These are phyloP conservation scores for Penicillium paradoxum DNA, from an alignment of 495 filamentous ascomycete genomes.

Conservation along the genomic window DNA sequence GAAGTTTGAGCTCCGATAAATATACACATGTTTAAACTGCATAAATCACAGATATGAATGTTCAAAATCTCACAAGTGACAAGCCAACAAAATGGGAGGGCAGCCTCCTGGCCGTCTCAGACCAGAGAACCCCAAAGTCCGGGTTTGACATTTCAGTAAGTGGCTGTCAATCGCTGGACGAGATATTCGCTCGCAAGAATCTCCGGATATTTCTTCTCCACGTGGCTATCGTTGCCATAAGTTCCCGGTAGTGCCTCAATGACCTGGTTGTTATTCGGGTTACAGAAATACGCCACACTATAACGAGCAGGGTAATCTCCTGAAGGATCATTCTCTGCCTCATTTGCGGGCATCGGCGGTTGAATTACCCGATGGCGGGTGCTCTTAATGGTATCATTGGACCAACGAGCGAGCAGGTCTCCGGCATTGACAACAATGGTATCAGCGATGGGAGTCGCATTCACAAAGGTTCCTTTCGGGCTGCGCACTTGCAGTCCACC, in stretches of 20 bases:
- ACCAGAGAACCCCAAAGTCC: not conserved
- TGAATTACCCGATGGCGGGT: constrained; percentile 89
- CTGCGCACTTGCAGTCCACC: constrained; percentile 83
- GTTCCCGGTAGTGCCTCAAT: constrained; percentile 90
- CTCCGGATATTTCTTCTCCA: constrained; percentile 70
- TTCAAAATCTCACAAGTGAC: not conserved
- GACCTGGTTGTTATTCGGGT: constrained; percentile 70
- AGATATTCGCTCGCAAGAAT: constrained; percentile 82
- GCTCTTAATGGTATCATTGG: constrained; percentile 81
- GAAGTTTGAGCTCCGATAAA: not conserved
- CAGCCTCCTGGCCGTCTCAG: not conserved
- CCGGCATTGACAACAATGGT: constrained; percentile 91
- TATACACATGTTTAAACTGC: not conserved
- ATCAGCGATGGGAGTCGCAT: constrained; percentile 75
- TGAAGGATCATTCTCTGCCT: constrained; percentile 12
- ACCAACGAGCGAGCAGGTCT: constrained; percentile 84
- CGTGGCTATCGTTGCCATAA: constrained; percentile 54
- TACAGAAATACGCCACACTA: constrained; percentile 77
- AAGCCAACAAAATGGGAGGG: not conserved
- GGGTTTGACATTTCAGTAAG: too few species aligned
- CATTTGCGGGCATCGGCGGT: constrained; percentile 48
- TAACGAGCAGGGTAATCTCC: constrained; percentile 43
- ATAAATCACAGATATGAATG: not conserved
- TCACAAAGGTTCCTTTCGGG: constrained; percentile 71
- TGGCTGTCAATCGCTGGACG: constrained; percentile 70